These are phyloP conservation scores for Lentinula guzmanii DNA, from an alignment of 768 basidiomycete species.

Conservation along the genomic window DNA sequence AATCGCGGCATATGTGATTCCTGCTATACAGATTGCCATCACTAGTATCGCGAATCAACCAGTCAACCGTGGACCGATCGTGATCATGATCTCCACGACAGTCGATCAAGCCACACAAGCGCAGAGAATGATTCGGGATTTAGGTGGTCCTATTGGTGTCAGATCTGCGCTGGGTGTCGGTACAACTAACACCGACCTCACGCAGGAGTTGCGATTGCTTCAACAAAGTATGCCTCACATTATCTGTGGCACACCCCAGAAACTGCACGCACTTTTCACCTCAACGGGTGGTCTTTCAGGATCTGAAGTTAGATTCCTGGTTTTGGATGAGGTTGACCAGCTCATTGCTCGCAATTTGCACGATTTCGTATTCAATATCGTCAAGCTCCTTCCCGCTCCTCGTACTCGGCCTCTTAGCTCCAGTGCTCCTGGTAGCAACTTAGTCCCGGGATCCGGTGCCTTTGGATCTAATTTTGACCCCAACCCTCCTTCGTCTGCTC, in stretches of 20 bases:
- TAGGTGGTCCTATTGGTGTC: conserved; percentile 91
- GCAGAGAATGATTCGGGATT: conserved; percentile 88
- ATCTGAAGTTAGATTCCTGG: conserved; percentile 85
- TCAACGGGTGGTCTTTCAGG: conserved; percentile 71
- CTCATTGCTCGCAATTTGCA: conserved; percentile 95
- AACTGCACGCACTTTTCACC: conserved; percentile 88
- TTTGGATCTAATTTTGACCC: conserved; percentile 45
- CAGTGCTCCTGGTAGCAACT: conserved; percentile 29
- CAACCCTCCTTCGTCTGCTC: conserved; percentile 26
- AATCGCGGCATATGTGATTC: conserved; percentile 95
- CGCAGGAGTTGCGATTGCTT: conserved; percentile 75
- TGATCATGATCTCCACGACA: conserved; percentile 94
- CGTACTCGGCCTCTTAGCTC: conserved; percentile 59
- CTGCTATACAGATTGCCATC: conserved; percentile 79
- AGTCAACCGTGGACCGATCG: conserved; percentile 74
- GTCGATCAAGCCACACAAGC: conserved; percentile 99
- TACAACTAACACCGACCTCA: conserved; percentile 56
- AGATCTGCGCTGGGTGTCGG: conserved; percentile 87
- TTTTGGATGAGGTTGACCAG: conserved; percentile 97
- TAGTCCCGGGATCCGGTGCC: conserved; percentile 26
- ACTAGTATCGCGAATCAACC: conserved; percentile 51
- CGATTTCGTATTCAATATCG: conserved; percentile 90
- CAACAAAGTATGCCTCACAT: conserved; percentile 93
- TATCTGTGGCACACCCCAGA: conserved; percentile 96
- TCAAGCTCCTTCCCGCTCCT: conserved; percentile 87